Percentiles rank a stretch among this genome's conserved stretches.
These are phyloP conservation scores for Skeletonema marinoi DNA, from an alignment of 108 stramenopile species.

Conservation along the genomic window DNA sequence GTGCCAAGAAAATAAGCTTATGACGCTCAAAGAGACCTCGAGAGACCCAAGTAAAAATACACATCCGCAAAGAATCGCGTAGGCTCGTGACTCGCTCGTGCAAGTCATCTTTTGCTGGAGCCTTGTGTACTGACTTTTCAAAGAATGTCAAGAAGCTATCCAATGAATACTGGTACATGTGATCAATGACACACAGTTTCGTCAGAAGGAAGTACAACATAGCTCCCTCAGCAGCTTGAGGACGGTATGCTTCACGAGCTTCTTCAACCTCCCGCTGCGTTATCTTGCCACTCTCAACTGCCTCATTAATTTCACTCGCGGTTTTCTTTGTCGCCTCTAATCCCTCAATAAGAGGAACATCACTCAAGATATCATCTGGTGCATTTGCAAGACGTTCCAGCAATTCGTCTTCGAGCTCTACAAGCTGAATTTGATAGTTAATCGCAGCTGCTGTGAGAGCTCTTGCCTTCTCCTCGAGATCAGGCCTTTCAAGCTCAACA, in stretches of 20 bases:
- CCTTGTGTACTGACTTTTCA: slow-evolving; percentile 81
- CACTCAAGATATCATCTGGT: slow-evolving; percentile 88
- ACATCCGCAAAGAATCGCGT: slow-evolving; percentile 80
- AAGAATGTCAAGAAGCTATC: slow-evolving; percentile 90
- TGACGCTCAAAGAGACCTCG: slow-evolving; percentile 91
- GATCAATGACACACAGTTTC: slow-evolving; percentile 82
- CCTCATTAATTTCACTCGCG: slow-evolving; percentile 81
- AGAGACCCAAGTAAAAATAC: slow-evolving; percentile 90
- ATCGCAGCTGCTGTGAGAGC: slow-evolving; percentile 74
- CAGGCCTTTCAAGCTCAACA: slow-evolving; percentile 84
- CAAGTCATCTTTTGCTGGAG: slow-evolving; percentile 58
- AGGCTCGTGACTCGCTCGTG: slow-evolving; percentile 72
- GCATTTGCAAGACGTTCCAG: slow-evolving; percentile 91
- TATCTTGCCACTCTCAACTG: slow-evolving; percentile 79
- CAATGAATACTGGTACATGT: slow-evolving; percentile 95
- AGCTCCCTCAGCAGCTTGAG: slow-evolving; percentile 90
- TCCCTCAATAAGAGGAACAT: slow-evolving; percentile 92
- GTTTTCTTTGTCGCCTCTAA: slow-evolving; percentile 89
- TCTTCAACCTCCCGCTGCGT: slow-evolving; percentile 79
- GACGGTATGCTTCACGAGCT: slow-evolving; percentile 86
- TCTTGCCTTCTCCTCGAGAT: slow-evolving; percentile 85
- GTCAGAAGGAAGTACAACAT: slow-evolving; percentile 95
- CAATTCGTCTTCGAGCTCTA: slow-evolving; percentile 86
- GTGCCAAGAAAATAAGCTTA: slow-evolving; percentile 90
- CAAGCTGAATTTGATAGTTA: slow-evolving; percentile 86